Conservation (phyloP, 208 protist species). For the Trypanosoma caninum region DNA sequence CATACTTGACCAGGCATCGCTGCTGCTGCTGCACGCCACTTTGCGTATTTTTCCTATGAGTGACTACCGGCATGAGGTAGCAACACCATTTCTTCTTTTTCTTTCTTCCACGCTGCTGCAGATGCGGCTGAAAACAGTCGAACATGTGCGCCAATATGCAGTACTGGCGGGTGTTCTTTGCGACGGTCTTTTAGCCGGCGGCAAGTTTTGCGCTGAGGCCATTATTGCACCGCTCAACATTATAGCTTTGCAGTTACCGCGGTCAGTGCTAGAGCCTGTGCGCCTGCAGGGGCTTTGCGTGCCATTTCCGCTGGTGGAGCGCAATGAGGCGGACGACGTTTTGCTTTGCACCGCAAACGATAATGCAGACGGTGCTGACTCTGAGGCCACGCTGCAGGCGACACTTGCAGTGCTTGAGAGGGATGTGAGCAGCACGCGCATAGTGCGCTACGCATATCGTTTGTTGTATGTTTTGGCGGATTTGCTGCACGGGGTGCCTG, state of each 20-base stretch:
- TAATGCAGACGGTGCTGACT: background rate
- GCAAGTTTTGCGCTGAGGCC: constrained; percentile 57
- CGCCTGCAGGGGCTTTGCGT: constrained; percentile 54
- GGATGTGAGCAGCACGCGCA: constrained; percentile 20
- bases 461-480: constrained; percentile 51
- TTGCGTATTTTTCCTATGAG: constrained; percentile 71
- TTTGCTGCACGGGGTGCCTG: constrained; percentile 35
- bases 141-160: constrained; percentile 45
- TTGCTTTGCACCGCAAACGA: background rate
- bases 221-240: constrained; percentile 67
- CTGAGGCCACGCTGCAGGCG: constrained; percentile 7
- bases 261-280: constrained; percentile 40
- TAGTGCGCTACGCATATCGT: constrained; percentile 63
- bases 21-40: constrained; percentile 63
- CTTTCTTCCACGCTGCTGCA: constrained; percentile 65
- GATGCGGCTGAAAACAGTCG: constrained; percentile 46
- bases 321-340: constrained; percentile 31
- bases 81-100: constrained; percentile 72
- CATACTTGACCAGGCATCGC: constrained; percentile 26
- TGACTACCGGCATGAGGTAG: constrained; percentile 78
- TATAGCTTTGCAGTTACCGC: constrained; percentile 67
- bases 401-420: constrained; percentile 38
- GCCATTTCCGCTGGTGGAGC: constrained; percentile 59
- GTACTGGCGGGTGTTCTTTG: constrained; percentile 45
- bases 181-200: constrained; percentile 29